These are phyloP conservation scores for Zygosaccharomyces lentus DNA, from an alignment of 805 yeast genomes.

Conservation along the genomic window DNA sequence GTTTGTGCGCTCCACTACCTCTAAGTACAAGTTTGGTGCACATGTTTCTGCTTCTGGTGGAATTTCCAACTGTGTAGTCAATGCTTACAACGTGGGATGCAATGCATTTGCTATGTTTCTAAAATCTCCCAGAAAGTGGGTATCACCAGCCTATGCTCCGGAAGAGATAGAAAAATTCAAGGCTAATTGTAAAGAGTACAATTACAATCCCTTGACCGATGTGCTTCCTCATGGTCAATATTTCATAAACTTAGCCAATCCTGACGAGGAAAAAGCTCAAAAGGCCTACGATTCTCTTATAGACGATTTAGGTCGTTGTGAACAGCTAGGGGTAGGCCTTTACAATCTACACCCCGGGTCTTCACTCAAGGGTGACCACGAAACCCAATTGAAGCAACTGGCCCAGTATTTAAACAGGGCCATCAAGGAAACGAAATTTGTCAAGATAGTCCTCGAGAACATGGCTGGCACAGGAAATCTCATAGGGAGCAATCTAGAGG, in stretches of 20 bases:
- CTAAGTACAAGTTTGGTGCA: conserved; percentile 71
- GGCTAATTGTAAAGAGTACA: conserved; percentile 53
- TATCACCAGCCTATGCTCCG: conserved; percentile 65
- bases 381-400: conserved; percentile 57
- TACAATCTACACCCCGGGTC: conserved; percentile 96
- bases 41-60: conserved; percentile 86
- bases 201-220: conserved; percentile 72
- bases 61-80: conserved; percentile 58
- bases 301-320: conserved; percentile 87
- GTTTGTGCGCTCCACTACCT: conserved; percentile 42
- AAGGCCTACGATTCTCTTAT: conserved; percentile 74
- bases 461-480: conserved; percentile 97
- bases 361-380: conserved; percentile 65
- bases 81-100: conserved; percentile 51
- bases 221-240: conserved; percentile 93
- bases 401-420: conserved; percentile 82
- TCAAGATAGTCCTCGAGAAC: conserved; percentile 86
- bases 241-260: conserved; percentile 87
- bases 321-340: conserved; percentile 72
- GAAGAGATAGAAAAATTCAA: conserved; percentile 67
- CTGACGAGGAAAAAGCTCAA: conserved; percentile 71
- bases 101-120: conserved; percentile 88
- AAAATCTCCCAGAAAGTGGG: conserved; percentile 90
- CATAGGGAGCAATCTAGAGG: conserved; percentile 77
- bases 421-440: conserved; percentile 65